Evolutionary conservation across 495 filamentous ascomycete genomes (phyloP), one percentile per base, ranked within the genome.

Genomic region (Neurospora intermedia): DNA sequence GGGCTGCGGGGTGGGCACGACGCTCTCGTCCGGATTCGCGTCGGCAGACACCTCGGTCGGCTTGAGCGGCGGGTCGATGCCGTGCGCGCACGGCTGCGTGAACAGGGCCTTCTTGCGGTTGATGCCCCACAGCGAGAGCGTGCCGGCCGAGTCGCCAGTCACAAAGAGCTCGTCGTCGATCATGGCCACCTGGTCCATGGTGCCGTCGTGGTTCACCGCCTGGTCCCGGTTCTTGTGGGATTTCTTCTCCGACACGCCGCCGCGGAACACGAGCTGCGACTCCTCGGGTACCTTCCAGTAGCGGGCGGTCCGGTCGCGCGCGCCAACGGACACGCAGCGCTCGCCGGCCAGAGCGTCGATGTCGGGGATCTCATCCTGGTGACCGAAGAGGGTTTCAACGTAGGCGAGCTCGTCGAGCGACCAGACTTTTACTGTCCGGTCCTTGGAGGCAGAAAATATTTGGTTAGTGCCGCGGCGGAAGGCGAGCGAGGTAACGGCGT

Each of bases 281-380:
- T 99, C 96, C 72, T 99, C 96, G 38, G 94, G 90, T 3, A 98
- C 94, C 81, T 98, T 99, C 96, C 96, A 99, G 74, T 97, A 81
- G 40, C 96, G 86, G n/a, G 94, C 94, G 1, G 96, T 97, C 31
- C 95, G 90, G 79, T 99, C 96, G 69, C 95, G 87, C 40, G 91
- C 76, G 73, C 96, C 96, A 23, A 97, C 96, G 74, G 90, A 93
- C 71, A 98, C 86, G 80, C 96, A 98, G 43, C 93, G 90, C 81
- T 99, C 96, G 71, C 92, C 88, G 15, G 88, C 89, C 76, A 97
- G 87, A 7, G 94, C 93, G 46, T 92, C 90, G 71, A 99, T 86
- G 76, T 92, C 91, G 45, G 94, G 85, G 48, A 98, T 91, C 74
- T 91, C 87, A 78, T 98, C 96, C 78, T 98, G 94, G 82, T 99